Evolutionary conservation across 768 basidiomycete species (phyloP).

Genomic region (Lactifluus echinatus): DNA sequence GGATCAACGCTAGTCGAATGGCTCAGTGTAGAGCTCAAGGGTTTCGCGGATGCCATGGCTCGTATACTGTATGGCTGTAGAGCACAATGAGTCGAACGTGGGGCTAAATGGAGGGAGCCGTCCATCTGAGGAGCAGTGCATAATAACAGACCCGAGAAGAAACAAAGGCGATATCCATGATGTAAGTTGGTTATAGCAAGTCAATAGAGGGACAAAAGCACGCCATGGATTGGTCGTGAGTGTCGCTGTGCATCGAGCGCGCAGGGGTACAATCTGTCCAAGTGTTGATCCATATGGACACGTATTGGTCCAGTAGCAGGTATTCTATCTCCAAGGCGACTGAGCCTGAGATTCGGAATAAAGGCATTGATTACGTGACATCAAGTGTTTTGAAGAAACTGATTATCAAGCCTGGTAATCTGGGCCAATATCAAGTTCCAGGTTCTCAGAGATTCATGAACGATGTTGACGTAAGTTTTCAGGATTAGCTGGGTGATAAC

Average conservation of each 20-base stretch:
- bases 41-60: background rate
- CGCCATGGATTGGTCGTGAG: background rate
- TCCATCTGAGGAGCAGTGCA: background rate
- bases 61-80: background rate
- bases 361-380: background rate
- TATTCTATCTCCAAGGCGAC: background rate
- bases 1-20: background rate
- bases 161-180: background rate
- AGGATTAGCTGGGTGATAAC: too few species aligned
- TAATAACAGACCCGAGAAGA: background rate
- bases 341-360: background rate
- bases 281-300: slow-evolving; percentile 1
- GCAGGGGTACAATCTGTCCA: background rate
- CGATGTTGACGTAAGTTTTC: too few species aligned
- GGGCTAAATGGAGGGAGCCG: background rate
- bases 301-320: background rate
- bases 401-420: background rate
- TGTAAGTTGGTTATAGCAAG: too few species aligned
- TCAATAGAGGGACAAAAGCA: background rate
- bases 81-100: background rate
- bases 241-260: background rate
- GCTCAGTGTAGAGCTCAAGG: background rate
- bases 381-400: background rate
- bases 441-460: too few species aligned
- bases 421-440: too few species aligned